Percentiles rank a stretch among this genome's conserved stretches.
Conservation (phyloP, 768 basidiomycete genomes). For the Lactarius sanguifluus region DNA sequence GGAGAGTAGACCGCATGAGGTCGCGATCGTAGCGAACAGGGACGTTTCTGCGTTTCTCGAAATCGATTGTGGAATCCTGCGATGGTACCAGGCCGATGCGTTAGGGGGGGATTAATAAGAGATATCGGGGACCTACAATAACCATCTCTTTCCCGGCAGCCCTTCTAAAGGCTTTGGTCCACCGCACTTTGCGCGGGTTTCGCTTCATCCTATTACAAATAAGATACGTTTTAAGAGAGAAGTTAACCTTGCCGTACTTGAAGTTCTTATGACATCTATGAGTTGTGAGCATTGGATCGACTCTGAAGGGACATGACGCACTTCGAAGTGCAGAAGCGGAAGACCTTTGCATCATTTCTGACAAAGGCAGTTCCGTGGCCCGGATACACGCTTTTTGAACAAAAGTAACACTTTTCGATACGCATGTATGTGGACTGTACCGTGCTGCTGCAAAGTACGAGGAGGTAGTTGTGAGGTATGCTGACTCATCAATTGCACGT, state of each 20-base stretch:
- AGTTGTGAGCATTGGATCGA: constrained; percentile 24
- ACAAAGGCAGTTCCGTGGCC: constrained; percentile 98
- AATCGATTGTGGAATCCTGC: constrained; percentile 97
- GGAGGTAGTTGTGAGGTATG: background rate
- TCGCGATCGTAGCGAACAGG: constrained; percentile 97
- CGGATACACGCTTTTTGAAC: constrained; percentile 94
- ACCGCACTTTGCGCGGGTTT: constrained; percentile 96
- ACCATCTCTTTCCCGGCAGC: constrained; percentile 99
- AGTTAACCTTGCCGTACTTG: constrained; percentile 60
- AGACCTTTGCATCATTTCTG: constrained; percentile 96
- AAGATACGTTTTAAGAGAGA: background rate
- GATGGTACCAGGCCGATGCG: background rate
- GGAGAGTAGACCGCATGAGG: constrained; percentile 86
- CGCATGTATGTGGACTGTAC: constrained; percentile 53
- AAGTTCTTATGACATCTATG: constrained; percentile 97
- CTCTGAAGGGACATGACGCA: constrained; percentile 40
- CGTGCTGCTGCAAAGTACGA: background rate
- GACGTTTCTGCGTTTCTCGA: constrained; percentile 97
- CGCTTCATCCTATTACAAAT: constrained; percentile 83
- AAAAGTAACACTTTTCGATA: constrained; percentile 98
- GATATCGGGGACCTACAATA: constrained; percentile 57
- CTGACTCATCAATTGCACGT: constrained; percentile 25
- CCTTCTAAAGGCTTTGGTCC: constrained; percentile 99
- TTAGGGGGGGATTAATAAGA: constrained; percentile 11
- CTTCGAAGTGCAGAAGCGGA: constrained; percentile 98